phyloP scores from a whole-genome alignment of 2,329 filamentous ascomycete genomes.

The Hypoxylon sp. region DNA sequence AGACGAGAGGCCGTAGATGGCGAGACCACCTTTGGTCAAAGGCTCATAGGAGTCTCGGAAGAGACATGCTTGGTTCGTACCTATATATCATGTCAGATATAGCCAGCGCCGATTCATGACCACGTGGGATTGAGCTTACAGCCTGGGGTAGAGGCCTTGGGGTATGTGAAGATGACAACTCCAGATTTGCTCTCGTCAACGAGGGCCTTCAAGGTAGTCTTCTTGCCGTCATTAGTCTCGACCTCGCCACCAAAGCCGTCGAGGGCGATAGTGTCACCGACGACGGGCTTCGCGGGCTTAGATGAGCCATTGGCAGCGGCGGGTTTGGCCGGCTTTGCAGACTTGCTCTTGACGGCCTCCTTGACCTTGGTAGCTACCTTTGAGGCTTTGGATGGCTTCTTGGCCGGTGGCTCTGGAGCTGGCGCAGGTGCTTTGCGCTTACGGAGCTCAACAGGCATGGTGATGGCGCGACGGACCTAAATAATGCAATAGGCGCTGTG shows the following conservation, averaged over 20 bases:
- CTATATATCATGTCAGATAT: slow-evolving; percentile 62
- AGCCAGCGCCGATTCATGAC: slow-evolving; percentile 19
- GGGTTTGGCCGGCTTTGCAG: slow-evolving; percentile 51
- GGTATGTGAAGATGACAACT: slow-evolving; percentile 95
- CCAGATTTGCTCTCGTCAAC: slow-evolving; percentile 87
- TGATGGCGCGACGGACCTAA: slow-evolving; percentile 31
- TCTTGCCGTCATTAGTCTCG: slow-evolving; percentile 86
- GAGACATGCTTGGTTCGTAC: slow-evolving; percentile 92
- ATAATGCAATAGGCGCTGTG: slow-evolving; percentile 19
- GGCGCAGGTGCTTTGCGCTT: slow-evolving; percentile 63
- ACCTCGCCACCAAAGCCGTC: slow-evolving; percentile 78
- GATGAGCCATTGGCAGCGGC: slow-evolving; percentile 53
- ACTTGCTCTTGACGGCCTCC: slow-evolving; percentile 52
- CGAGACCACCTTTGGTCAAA: slow-evolving; percentile 82
- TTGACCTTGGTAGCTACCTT: slow-evolving; percentile 59
- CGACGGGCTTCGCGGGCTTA: slow-evolving; percentile 61
- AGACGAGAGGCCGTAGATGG: slow-evolving; percentile 90
- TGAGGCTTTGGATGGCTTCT: slow-evolving; percentile 60
- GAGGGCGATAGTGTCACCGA: slow-evolving; percentile 70
- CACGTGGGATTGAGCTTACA: slow-evolving; percentile 74
- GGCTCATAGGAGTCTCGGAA: slow-evolving; percentile 89
- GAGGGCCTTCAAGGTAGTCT: slow-evolving; percentile 84
- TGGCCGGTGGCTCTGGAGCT: slow-evolving; percentile 57
- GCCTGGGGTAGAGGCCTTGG: slow-evolving; percentile 92
- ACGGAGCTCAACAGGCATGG: slow-evolving; percentile 61